Conservation (phyloP, 306 rosid genomes). For the Fragaria iinumae region DNA sequence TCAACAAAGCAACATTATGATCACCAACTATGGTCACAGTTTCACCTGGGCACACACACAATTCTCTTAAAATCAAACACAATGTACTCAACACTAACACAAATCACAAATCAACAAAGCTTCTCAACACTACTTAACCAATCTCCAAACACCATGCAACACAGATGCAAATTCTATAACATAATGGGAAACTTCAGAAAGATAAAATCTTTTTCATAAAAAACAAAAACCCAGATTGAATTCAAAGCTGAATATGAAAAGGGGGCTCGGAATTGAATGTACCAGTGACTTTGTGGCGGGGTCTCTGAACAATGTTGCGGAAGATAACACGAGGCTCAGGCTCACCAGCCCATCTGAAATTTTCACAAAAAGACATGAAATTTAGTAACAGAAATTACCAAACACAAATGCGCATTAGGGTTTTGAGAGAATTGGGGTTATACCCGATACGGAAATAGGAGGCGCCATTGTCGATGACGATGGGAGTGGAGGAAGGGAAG, state of each 20-base stretch:
- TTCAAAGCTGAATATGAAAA: not conserved
- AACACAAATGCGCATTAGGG: conserved; percentile 10
- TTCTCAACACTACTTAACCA: not conserved
- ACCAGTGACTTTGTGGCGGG: conserved; percentile 93
- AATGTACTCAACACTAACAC: not conserved
- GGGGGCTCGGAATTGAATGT: not conserved
- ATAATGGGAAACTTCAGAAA: not conserved
- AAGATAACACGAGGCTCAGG: conserved; percentile 86
- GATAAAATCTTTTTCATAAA: not conserved
- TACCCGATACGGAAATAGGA: conserved; percentile 87
- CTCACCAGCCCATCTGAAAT: conserved; percentile 92
- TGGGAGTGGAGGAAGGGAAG: conserved; percentile 58
- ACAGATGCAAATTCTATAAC: not conserved
- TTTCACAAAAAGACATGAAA: not conserved
- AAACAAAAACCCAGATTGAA: not conserved
- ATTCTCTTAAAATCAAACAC: not conserved
- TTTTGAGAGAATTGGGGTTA: conserved; percentile 19
- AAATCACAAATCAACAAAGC: not conserved
- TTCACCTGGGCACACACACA: conserved; percentile 52
- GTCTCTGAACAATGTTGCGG: conserved; percentile 99
- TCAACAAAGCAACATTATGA: conserved; percentile 72
- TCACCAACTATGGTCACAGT: conserved; percentile 87
- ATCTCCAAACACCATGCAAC: not conserved
- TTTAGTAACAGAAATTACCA: not conserved
- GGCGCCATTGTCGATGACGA: conserved; percentile 89